Evolutionary conservation across 2,329 filamentous ascomycete genomes (phyloP).

Genomic region (Penicillium palitans): DNA sequence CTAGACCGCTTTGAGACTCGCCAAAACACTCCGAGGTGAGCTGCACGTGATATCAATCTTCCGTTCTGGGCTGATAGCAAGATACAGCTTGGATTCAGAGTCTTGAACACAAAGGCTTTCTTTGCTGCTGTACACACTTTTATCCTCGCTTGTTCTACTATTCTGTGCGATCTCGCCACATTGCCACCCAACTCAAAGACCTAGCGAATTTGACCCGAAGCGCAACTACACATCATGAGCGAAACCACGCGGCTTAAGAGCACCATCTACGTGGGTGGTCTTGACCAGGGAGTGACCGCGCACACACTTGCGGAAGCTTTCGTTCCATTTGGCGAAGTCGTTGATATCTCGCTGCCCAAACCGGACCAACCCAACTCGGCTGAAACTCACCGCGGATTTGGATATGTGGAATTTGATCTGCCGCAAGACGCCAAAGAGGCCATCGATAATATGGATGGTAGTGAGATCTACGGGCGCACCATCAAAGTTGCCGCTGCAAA

Average conservation of each 20-base stretch:
- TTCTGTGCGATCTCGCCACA: neutral
- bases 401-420: constrained; percentile 92
- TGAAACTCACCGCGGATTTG: constrained; percentile 86
- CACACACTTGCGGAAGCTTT: constrained; percentile 85
- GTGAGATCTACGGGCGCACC: constrained; percentile 87
- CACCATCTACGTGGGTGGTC: constrained; percentile 88
- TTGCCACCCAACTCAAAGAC: neutral
- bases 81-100: constrained; percentile 3
- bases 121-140: neutral
- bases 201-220: neutral
- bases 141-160: neutral
- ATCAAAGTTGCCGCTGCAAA: constrained; percentile 93
- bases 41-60: constrained; percentile 39
- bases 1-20: constrained; percentile 35
- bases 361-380: constrained; percentile 76
- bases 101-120: neutral
- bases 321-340: constrained; percentile 93
- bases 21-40: constrained; percentile 33
- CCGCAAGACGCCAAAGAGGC: constrained; percentile 85
- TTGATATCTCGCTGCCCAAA: constrained; percentile 86
- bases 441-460: constrained; percentile 98
- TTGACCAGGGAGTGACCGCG: constrained; percentile 74
- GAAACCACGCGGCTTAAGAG: constrained; percentile 81
- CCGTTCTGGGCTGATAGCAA: constrained; percentile 10
- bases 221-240: constrained; percentile 60